Evolutionary conservation across 2,329 filamentous ascomycete species (phyloP).

Genomic region (Cordyceps tenuipes): DNA sequence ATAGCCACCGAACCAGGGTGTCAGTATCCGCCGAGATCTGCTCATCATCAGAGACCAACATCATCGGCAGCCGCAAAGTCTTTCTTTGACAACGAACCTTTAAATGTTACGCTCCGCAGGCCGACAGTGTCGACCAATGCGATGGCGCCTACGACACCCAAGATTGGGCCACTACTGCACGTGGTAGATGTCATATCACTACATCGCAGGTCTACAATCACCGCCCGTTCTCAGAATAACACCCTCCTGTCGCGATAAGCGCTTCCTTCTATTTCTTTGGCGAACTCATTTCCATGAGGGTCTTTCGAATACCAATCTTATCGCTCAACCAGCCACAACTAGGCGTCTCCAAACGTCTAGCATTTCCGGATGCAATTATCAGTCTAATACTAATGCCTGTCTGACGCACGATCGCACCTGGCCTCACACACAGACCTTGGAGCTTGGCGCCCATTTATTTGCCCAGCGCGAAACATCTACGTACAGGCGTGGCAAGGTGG

Average conservation of each 20-base stretch:
- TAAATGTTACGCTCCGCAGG: background rate
- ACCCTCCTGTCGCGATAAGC: no score
- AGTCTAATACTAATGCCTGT: background rate
- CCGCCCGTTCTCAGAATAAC: background rate
- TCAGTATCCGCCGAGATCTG: background rate
- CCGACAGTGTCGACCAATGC: background rate
- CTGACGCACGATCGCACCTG: slow-evolving; percentile 3
- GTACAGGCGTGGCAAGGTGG: background rate
- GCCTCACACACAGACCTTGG: slow-evolving; percentile 5
- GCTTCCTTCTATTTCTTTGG: background rate
- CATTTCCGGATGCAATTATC: background rate
- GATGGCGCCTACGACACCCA: background rate
- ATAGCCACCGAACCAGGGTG: background rate
- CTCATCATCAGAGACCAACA: background rate
- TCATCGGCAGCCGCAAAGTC: background rate
- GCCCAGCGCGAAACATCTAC: background rate
- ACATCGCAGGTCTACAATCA: no score
- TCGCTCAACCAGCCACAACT: no score
- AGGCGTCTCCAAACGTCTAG: background rate
- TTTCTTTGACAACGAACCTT: background rate
- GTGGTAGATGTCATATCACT: no score
- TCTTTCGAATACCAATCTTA: no score
- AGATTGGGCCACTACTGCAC: background rate
- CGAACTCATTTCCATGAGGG: no score
- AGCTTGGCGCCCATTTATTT: background rate